Evolutionary conservation across 2,329 filamentous ascomycete genomes (phyloP), one percentile per base, ranked within the genome.

Genomic region (Rutstroemia sp.): DNA sequence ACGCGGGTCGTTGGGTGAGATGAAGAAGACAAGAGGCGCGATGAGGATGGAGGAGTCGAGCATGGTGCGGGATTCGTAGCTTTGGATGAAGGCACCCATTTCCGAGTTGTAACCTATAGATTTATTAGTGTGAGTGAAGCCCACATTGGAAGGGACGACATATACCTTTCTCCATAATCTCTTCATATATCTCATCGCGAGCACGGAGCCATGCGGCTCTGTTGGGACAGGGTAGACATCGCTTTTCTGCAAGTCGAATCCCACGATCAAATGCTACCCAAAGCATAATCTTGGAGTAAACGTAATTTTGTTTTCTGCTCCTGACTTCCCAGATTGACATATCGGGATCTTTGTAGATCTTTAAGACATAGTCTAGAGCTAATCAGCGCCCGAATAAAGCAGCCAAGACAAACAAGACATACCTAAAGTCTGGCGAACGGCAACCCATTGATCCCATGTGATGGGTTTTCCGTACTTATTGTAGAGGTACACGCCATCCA

Each of bases 321-420:
- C 87, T 81, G 5, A 90, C 87, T 69, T 92, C 88, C 88, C 87
- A 91, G 64, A 91, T 92, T 2, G 86, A 90, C 86, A 90, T 90
- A 66, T 92, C 87, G 12, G 83, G 82, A 45, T 85, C 77, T 56
- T 84, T 72, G 68, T 84, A 79, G 53, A 90, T 82, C 0, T 79
- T 83, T 59, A 89, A 75, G 39, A 89, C 85, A 64, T 88, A 87
- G 66, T 90, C 86, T 77, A 39, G 12, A 23, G 42, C 8, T 19
- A 1, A 49, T 69, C 49, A 70, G 65, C 5, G 18, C 21, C 21
- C 14, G 3, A 4, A 14, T 23, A 4, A n/a, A 37, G 14, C 57
- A 18, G 4, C 37, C 51, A 21, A 12, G 7, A 27, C 14, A 2
- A 7, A 37, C 3, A 30, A 10, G 25, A 64, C 71, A 55, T 61